Base-by-base conservation (phyloP, 2,329 filamentous ascomycete genomes). In the Onygenales sp. region DNA sequence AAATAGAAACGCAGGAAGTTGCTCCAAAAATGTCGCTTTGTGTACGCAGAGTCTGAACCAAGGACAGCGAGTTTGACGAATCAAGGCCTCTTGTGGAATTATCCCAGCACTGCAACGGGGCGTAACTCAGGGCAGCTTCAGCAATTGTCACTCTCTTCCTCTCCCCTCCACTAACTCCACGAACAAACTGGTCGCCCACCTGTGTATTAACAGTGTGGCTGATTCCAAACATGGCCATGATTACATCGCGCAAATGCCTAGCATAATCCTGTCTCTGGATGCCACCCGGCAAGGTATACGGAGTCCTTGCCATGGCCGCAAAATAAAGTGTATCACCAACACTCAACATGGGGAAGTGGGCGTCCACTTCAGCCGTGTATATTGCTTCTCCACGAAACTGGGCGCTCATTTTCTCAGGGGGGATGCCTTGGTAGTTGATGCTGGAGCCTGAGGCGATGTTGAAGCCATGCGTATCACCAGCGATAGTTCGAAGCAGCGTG, bases 311-410 rank as follows among this genome's bases (percentile, higher is more conserved):
- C 63, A 92, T 86, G 2, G 94, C 74, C 0, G 90, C 90, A 65
- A 95, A 95, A 0, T 81, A 83, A 0, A 95, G 78, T 0, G 90
- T 95, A 66, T 95, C 88, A 52, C 87, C 86, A 2, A 95, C 91
- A 0, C 88, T 93, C 21, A 96, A 75, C 0, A 87, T 93, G 0
- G 90, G 81, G 60, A 90, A 85, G 61, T 95, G 89, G 21, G 91
- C 78, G 60, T 95, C 90, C 58, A 93, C 88, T 66, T 92, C 87
- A 60, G 87, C 83, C 63, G 89, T 92, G 72, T 94, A 94, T 5
- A 92, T 84, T 0, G 86, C 85, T 71, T 95, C 88, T 49, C 88
- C 88, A 31, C 88, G 80, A 67, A 88, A 94, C 49, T 79, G 75
- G 63, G 85, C 79, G 59, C 33, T 17, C 42, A 56, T 54, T 27